phyloP scores from a whole-genome alignment of 257 asterid species.

The Salvia miltiorrhiza region DNA sequence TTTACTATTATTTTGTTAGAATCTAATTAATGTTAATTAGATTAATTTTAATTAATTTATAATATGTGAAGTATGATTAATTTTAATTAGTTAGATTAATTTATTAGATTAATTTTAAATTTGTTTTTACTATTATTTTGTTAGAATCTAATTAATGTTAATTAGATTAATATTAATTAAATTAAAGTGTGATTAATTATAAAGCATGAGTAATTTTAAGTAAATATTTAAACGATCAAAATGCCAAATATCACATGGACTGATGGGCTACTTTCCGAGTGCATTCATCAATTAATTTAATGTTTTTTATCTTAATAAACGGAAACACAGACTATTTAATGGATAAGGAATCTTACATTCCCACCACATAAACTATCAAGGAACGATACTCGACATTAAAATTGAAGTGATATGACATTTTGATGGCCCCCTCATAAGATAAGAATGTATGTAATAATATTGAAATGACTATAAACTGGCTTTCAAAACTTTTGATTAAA shows the following conservation, averaged over 20 bases:
- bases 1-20: too few relatives aligned
- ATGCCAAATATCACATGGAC: neutral
- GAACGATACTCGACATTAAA: neutral
- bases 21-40: too few relatives aligned
- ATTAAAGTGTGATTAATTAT: too few relatives aligned
- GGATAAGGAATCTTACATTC: neutral
- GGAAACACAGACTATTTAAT: neutral
- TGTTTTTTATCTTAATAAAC: neutral
- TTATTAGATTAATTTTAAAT: too few relatives aligned
- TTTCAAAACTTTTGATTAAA: neutral
- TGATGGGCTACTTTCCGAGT: neutral
- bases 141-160: too few relatives aligned
- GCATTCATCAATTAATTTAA: neutral
- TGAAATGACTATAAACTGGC: conserved; percentile 13
- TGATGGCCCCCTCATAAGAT: neutral
- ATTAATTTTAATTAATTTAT: too few relatives aligned
- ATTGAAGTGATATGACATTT: neutral
- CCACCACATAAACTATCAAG: neutral
- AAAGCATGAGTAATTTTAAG: too few relatives aligned
- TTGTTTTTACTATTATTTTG: too few relatives aligned
- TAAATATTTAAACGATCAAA: neutral
- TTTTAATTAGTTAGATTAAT: too few relatives aligned
- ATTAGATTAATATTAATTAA: too few relatives aligned
- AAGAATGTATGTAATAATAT: neutral
- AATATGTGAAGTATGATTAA: too few relatives aligned